Evolutionary conservation across 2,329 filamentous ascomycete species (phyloP).

Genomic region (Mycosphaerelloides madeirae): DNA sequence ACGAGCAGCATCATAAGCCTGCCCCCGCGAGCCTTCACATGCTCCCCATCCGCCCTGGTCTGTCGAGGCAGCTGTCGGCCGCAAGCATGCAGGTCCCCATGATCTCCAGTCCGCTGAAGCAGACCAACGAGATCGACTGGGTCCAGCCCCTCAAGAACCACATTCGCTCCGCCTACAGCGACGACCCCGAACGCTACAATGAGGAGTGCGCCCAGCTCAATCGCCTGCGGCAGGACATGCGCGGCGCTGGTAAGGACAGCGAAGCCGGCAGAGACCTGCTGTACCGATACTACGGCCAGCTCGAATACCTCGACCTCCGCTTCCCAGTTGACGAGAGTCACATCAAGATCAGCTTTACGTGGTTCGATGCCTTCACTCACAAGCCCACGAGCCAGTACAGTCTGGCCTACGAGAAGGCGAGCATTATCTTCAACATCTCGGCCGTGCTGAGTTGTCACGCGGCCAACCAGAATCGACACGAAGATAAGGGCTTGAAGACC

Average conservation of each 20-base stretch:
- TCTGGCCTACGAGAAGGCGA: constrained; percentile 95
- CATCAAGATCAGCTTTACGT: constrained; percentile 98
- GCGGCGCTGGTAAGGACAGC: constrained; percentile 93
- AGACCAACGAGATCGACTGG: constrained; percentile 99
- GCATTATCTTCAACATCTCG: constrained; percentile 99
- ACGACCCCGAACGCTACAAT: constrained; percentile 91
- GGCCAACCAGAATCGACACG: constrained; percentile 82
- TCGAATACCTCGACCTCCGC: constrained; percentile 86
- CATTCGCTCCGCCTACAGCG: constrained; percentile 89
- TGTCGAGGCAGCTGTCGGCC: constrained; percentile 31
- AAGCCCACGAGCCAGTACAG: constrained; percentile 97
- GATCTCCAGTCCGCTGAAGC: constrained; percentile 87
- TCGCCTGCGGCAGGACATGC: constrained; percentile 93
- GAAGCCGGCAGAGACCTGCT: constrained; percentile 87
- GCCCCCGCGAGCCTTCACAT: constrained; percentile 29
- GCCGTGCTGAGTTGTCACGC: constrained; percentile 95
- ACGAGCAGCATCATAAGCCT: too few relatives aligned
- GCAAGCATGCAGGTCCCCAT: constrained; percentile 82
- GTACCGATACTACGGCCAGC: constrained; percentile 95
- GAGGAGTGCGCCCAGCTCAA: constrained; percentile 95
- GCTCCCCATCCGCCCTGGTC: constrained; percentile 34
- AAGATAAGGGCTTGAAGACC: constrained; percentile 89
- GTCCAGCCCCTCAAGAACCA: constrained; percentile 84
- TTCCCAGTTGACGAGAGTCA: constrained; percentile 98
- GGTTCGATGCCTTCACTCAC: constrained; percentile 99